Evolutionary conservation across 2,329 filamentous ascomycete genomes (phyloP).

Genomic region (Fusarium liriodendri): DNA sequence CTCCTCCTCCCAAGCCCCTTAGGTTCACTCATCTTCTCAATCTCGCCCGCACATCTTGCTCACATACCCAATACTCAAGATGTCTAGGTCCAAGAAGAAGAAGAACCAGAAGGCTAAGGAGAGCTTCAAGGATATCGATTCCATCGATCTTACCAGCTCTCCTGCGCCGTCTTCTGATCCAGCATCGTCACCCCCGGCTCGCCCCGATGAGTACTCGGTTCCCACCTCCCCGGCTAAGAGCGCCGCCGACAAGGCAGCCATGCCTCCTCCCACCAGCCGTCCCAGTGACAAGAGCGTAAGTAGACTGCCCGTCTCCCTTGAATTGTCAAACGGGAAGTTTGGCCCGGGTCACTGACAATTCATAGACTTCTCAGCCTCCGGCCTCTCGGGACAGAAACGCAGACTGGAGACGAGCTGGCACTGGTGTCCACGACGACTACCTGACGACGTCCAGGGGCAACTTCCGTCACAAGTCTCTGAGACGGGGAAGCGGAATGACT

Average conservation of each 20-base stretch:
- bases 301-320: neutral
- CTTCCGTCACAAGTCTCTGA: constrained; percentile 14
- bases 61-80: neutral
- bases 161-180: neutral
- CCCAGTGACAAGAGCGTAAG: neutral
- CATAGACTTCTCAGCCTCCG: neutral
- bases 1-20: too few species aligned
- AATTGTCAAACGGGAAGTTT: neutral
- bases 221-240: neutral
- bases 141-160: neutral
- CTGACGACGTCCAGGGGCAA: neutral
- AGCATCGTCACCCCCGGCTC: neutral
- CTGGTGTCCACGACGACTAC: constrained; percentile 14
- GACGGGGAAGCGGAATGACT: constrained; percentile 8
- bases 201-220: neutral
- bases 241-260: neutral
- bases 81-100: neutral
- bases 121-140: neutral
- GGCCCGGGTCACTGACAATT: neutral
- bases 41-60: neutral
- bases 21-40: neutral
- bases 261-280: neutral
- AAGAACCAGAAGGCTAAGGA: neutral
- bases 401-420: neutral
- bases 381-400: neutral